These are phyloP conservation scores for Colletotrichum destructivum DNA, from an alignment of 2,329 filamentous ascomycete genomes.

Conservation along the genomic window DNA sequence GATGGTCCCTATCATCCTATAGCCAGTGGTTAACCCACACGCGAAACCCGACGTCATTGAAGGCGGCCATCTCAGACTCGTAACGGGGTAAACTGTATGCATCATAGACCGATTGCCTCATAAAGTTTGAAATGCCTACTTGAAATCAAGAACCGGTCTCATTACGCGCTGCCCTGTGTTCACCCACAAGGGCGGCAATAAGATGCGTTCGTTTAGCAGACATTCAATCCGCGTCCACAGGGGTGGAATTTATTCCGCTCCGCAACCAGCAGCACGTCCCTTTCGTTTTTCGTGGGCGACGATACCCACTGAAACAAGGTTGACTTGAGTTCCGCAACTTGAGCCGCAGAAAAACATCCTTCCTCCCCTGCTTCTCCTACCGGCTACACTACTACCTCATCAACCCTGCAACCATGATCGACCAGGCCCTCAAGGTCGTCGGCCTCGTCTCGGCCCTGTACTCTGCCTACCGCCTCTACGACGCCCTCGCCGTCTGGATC, in stretches of 20 bases:
- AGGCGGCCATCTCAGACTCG: not conserved
- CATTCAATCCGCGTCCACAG: not conserved
- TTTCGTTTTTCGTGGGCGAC: not conserved
- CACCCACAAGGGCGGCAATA: not conserved
- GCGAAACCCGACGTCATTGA: not conserved
- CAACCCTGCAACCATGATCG: constrained; percentile 9
- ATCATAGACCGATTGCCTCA: not conserved
- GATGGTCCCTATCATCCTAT: not conserved
- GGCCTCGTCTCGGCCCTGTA: constrained; percentile 44
- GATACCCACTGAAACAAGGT: not conserved
- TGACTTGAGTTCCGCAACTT: not conserved
- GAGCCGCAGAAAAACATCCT: not conserved
- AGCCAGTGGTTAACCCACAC: not conserved
- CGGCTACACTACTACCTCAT: not conserved
- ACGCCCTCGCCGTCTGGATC: constrained; percentile 46
- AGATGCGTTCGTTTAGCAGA: not conserved
- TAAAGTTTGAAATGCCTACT: not conserved
- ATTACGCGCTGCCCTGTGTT: not conserved
- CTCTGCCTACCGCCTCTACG: constrained; percentile 24
- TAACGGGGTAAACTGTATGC: not conserved
- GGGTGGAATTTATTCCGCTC: not conserved
- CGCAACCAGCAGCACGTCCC: not conserved
- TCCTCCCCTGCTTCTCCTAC: no score
- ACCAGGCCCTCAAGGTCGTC: constrained; percentile 29
- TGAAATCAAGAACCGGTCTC: not conserved